Evolutionary conservation across 805 yeast genomes (phyloP), one percentile per base, ranked within the genome.

Genomic region (Candida chilensis): DNA sequence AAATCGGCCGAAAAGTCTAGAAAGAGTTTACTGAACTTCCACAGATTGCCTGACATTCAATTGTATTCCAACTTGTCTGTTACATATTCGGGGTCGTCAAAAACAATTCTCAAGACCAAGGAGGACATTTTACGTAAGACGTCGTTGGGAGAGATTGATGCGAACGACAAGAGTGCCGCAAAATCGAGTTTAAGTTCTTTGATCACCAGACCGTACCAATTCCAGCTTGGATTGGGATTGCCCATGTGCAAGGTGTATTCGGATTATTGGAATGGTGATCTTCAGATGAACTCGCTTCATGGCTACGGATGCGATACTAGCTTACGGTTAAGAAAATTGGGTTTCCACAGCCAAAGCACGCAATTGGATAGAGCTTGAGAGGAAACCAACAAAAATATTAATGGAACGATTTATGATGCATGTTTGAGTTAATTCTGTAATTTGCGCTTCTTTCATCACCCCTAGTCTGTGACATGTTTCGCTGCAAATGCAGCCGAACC

Each of bases 201-300:
- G 43, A 71, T 81, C 25, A 67, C 78, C 19, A 69, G 96, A 37
- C 82, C 92, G 2, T 76, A 82, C 17, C 71, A 81, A 35, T 71
- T 70, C 42, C 82, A 81, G 31, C 56, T 90, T 17, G 96, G 96
- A 1, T 67, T 90, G 35, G 95, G 96, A 1, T 60, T 90, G 36
- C 96, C 97, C 0, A 77, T 90, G 81, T 82, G 95, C 45, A 78
- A 84, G 41, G 85, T 88, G 0, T 90, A 90, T 48, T 85, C 95
- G 0, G 96, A 90, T 43, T 90, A 90, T 53, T 90, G 97, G 97
- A 92, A 88, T 42, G 97, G 97, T 5, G 83, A 80, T 30, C 54
- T 90, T 30, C 78, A 77, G 35, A 72, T 90, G 67, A 78, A 78
- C 41, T 79, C 94, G 0, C 59, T 90, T 30, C 90, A 86, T 36